Evolutionary conservation across 768 basidiomycete species (phyloP).

Genomic region (Russula emetica): DNA sequence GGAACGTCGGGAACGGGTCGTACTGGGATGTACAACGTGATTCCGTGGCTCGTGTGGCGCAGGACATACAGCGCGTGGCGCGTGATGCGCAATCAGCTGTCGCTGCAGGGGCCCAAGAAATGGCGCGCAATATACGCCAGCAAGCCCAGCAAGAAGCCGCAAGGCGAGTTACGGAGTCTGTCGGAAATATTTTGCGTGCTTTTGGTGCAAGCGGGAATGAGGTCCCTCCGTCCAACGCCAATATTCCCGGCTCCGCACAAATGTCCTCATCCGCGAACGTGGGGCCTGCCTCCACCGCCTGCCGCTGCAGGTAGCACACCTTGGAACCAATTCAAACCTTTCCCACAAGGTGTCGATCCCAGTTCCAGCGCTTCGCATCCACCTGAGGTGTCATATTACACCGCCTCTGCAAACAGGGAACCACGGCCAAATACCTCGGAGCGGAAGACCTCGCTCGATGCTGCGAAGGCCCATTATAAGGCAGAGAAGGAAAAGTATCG

Average conservation of each 20-base stretch:
- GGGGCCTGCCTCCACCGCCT: background rate
- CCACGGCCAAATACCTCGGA: constrained; percentile 15
- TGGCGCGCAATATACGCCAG: constrained; percentile 41
- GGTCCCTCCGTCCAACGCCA: background rate
- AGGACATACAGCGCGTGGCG: constrained; percentile 48
- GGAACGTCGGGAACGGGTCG: constrained; percentile 56
- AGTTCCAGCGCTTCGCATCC: constrained; percentile 9
- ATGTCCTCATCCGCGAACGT: background rate
- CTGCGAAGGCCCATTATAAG: constrained; percentile 63
- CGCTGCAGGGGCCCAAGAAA: constrained; percentile 35
- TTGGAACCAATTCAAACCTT: constrained; percentile 28
- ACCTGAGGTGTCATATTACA: constrained; percentile 27
- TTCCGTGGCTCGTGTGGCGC: constrained; percentile 53
- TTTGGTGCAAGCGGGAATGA: constrained; percentile 37
- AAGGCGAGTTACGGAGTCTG: constrained; percentile 55
- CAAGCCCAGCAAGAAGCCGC: constrained; percentile 62
- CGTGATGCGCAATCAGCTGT: constrained; percentile 34
- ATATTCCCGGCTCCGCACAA: background rate
- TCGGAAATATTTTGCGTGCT: constrained; percentile 54
- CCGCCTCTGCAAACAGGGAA: constrained; percentile 17
- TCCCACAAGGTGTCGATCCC: background rate
- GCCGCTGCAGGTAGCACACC: background rate
- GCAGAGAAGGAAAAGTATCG: constrained; percentile 68
- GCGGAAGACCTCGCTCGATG: constrained; percentile 44
- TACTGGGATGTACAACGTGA: constrained; percentile 69